Conservation (phyloP, 257 asterid species). For the Craterostigma plantagineum region DNA sequence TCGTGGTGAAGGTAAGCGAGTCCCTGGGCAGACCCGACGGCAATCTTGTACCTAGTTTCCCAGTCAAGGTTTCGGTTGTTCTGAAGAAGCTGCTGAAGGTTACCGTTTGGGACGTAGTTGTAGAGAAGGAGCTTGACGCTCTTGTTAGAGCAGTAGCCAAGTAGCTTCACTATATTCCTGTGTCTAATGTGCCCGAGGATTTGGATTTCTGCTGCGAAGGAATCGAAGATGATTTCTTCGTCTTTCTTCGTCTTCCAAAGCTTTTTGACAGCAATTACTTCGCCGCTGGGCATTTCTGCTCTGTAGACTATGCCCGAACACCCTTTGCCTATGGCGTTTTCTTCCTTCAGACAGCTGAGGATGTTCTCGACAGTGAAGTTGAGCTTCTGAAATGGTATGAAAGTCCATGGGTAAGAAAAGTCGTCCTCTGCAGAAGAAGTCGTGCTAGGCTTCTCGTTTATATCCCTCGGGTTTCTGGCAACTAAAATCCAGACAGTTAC, state of each 20-base stretch:
- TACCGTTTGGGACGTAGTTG: constrained; percentile 70
- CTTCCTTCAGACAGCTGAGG: constrained; percentile 57
- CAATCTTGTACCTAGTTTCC: constrained; percentile 84
- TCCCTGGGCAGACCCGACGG: constrained; percentile 87
- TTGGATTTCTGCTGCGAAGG: constrained; percentile 86
- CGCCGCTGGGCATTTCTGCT: constrained; percentile 74
- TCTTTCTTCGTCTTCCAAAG: constrained; percentile 76
- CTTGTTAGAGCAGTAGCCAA: constrained; percentile 78
- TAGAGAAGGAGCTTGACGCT: constrained; percentile 77
- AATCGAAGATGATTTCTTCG: constrained; percentile 39
- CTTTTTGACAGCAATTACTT: constrained; percentile 71
- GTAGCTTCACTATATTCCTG: constrained; percentile 65
- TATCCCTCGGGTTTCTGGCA: constrained; percentile 16
- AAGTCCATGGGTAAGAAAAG: constrained; percentile 84
- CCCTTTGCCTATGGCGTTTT: constrained; percentile 80
- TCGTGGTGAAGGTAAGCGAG: constrained; percentile 91
- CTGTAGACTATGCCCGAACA: constrained; percentile 74
- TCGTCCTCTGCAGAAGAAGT: constrained; percentile 34
- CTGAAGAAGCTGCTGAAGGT: constrained; percentile 64
- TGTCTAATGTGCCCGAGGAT: constrained; percentile 92
- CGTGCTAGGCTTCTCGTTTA: constrained; percentile 19
- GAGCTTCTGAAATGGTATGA: constrained; percentile 77
- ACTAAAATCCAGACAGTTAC: constrained; percentile 40
- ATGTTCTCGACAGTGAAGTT: constrained; percentile 51
- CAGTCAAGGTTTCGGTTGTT: constrained; percentile 67